These are phyloP conservation scores for Hyaloscypha hepaticicola DNA, from an alignment of 495 filamentous ascomycete species.

Conservation along the genomic window DNA sequence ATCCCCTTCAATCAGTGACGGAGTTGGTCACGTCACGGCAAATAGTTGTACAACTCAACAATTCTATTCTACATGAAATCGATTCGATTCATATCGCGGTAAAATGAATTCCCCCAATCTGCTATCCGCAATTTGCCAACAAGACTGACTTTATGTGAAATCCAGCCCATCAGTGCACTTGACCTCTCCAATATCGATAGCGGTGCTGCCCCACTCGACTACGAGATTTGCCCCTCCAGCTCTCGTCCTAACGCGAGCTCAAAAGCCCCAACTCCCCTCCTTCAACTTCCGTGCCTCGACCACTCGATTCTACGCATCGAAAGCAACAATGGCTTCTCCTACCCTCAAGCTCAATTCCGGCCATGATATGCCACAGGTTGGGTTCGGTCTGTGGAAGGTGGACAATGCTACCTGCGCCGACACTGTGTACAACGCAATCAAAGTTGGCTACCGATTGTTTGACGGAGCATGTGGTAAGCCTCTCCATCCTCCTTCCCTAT, in stretches of 20 bases:
- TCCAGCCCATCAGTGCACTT: slow-evolving; percentile 4
- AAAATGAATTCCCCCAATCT: slow-evolving; percentile 9
- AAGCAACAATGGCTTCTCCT: slow-evolving; percentile 44
- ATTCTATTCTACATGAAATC: slow-evolving; percentile 14
- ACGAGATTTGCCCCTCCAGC: slow-evolving; percentile 17
- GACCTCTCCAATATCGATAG: slow-evolving; percentile 4
- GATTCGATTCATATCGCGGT: slow-evolving; percentile 13
- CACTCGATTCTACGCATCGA: slow-evolving; percentile 33
- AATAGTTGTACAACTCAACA: background rate
- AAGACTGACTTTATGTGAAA: slow-evolving; percentile 10
- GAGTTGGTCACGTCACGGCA: slow-evolving; percentile 4
- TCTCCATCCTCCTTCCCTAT: background rate
- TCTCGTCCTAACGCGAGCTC: background rate
- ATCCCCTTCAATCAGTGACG: slow-evolving; percentile 9
- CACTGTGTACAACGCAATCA: slow-evolving; percentile 86
- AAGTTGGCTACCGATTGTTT: slow-evolving; percentile 81
- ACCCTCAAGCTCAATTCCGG: slow-evolving; percentile 79
- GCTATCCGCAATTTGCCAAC: background rate
- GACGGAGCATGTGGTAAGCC: slow-evolving; percentile 79
- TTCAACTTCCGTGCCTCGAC: slow-evolving; percentile 1
- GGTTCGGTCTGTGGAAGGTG: slow-evolving; percentile 84
- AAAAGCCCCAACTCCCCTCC: slow-evolving; percentile 9
- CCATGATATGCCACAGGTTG: slow-evolving; percentile 84
- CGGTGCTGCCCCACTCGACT: slow-evolving; percentile 13
- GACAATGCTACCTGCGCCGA: slow-evolving; percentile 74